Evolutionary conservation across 805 yeast species (phyloP).

Genomic region (Metschnikowia baotianmanensis): DNA sequence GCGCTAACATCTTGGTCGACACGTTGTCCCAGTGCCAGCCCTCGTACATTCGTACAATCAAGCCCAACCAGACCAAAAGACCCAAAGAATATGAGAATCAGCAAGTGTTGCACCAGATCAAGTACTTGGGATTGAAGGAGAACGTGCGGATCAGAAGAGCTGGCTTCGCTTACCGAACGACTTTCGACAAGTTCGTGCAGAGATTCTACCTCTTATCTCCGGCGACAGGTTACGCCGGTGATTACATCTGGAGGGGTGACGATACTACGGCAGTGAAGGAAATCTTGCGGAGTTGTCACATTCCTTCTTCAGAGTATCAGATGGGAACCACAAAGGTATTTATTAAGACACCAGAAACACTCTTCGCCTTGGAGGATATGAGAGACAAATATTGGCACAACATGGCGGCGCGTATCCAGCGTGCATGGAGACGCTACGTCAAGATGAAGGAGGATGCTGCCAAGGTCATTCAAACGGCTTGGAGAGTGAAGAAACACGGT

Average conservation of each 20-base stretch:
- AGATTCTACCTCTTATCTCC: constrained; percentile 86
- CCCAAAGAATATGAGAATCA: constrained; percentile 85
- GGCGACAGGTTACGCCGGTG: constrained; percentile 88
- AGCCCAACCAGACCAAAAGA: constrained; percentile 91
- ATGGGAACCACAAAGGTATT: constrained; percentile 90
- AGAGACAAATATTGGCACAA: constrained; percentile 97
- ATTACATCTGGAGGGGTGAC: constrained; percentile 58
- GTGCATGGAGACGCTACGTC: constrained; percentile 89
- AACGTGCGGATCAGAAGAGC: constrained; percentile 98
- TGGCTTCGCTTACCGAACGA: constrained; percentile 96
- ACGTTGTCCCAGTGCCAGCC: constrained; percentile 91
- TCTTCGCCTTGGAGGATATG: constrained; percentile 93
- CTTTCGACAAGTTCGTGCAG: constrained; percentile 94
- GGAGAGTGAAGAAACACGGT: constrained; percentile 79
- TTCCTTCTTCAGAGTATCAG: constrained; percentile 82
- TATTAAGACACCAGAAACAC: constrained; percentile 94
- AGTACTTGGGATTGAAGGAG: constrained; percentile 93
- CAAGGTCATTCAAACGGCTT: constrained; percentile 70
- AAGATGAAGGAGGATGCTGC: constrained; percentile 87
- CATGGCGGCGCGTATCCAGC: constrained; percentile 96
- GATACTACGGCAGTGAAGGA: constrained; percentile 50
- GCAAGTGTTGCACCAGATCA: constrained; percentile 93
- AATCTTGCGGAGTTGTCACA: constrained; percentile 53
- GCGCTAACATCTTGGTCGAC: constrained; percentile 87
- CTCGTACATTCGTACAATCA: constrained; percentile 94